phyloP scores from a whole-genome alignment of 192 early-diverging fungal genomes.

The Mortierella alpina region DNA sequence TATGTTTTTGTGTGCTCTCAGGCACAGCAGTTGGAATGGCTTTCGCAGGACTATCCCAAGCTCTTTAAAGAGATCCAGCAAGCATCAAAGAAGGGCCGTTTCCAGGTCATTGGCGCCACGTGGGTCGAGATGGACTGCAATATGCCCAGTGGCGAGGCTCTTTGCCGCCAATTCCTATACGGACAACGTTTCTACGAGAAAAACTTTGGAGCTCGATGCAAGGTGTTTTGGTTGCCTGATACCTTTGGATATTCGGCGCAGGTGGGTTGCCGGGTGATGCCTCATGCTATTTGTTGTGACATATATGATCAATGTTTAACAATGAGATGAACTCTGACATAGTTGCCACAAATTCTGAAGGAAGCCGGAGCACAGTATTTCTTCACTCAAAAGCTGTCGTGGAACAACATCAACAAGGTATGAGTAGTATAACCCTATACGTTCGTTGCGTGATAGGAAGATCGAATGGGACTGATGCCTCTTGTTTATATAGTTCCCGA shows the following conservation, averaged over 20 bases:
- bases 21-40: conserved; percentile 97
- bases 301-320: neutral
- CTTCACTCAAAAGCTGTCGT: conserved; percentile 98
- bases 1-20: conserved; percentile 95
- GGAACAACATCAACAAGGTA: conserved; percentile 98
- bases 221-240: conserved; percentile 95
- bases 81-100: conserved; percentile 77
- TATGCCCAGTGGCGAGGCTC: conserved; percentile 94
- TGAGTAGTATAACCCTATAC: neutral
- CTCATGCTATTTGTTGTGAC: neutral
- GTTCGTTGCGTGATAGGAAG: neutral
- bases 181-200: conserved; percentile 91
- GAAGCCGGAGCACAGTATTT: conserved; percentile 89
- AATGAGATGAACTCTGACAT: neutral
- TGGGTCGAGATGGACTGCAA: conserved; percentile 99
- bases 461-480: neutral
- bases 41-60: conserved; percentile 82
- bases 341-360: conserved; percentile 90
- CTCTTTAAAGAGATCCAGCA: conserved; percentile 83
- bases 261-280: neutral
- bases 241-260: conserved; percentile 94
- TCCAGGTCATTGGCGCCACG: conserved; percentile 94
- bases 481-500: conserved; percentile 75
- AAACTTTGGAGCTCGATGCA: conserved; percentile 74
- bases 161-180: conserved; percentile 94